phyloP scores from a whole-genome alignment of 2,329 filamentous ascomycete species.

The Botrytis paeoniae region DNA sequence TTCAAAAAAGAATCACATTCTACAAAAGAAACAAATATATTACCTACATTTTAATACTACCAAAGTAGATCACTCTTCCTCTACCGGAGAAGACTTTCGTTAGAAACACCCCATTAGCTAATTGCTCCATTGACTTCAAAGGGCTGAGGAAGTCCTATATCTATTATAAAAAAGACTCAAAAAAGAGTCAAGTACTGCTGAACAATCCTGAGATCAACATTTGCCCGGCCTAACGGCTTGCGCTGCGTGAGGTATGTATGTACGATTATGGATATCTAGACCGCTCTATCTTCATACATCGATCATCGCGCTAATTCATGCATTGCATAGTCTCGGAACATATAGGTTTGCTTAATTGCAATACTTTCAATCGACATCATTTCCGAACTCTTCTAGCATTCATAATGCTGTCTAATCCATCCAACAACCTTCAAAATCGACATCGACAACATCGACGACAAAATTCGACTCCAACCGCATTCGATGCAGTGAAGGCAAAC shows the following conservation, averaged over 20 bases:
- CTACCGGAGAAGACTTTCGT: conserved; percentile 10
- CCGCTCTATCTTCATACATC: conserved; percentile 13
- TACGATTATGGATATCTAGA: conserved; percentile 1
- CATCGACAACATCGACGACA: conserved; percentile 80
- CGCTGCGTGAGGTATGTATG: conserved; percentile 78
- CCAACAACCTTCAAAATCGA: conserved; percentile 69
- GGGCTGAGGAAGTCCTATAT: conserved; percentile 34
- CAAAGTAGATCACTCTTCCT: conserved; percentile 8
- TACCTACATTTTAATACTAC: not conserved
- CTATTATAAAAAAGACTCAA: conserved; percentile 29
- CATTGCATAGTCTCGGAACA: conserved; percentile 45
- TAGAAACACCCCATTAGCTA: not conserved
- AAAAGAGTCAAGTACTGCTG: conserved; percentile 48
- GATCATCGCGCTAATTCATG: conserved; percentile 13
- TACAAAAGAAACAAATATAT: not conserved
- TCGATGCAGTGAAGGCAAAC: conserved; percentile 70
- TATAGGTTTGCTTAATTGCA: conserved; percentile 50
- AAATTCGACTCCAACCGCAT: conserved; percentile 77
- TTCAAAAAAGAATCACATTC: not conserved
- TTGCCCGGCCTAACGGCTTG: conserved; percentile 79
- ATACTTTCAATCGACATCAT: conserved; percentile 49
- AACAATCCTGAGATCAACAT: conserved; percentile 43
- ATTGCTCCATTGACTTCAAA: conserved; percentile 19
- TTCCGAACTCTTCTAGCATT: conserved; percentile 68
- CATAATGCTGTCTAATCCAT: conserved; percentile 77